Conservation (phyloP, 202 grass and related monocot genomes). For the Panicum virgatum region DNA sequence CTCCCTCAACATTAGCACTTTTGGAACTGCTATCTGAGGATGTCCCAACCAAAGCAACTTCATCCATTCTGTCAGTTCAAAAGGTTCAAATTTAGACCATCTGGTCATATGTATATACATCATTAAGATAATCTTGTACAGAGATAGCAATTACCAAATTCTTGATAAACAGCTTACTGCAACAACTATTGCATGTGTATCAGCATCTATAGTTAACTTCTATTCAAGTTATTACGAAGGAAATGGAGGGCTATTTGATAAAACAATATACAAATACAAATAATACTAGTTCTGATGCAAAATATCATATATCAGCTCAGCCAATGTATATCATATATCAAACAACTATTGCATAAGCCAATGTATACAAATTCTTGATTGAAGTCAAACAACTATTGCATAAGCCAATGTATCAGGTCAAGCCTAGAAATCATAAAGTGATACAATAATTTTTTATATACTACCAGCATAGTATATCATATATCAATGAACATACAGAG, state of each 20-base stretch:
- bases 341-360: conserved; percentile 5
- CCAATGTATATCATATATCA: not conserved
- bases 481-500: not conserved
- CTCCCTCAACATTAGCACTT: conserved; percentile 79
- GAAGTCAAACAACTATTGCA: conserved; percentile 15
- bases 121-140: conserved; percentile 25
- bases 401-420: not conserved
- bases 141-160: conserved; percentile 12
- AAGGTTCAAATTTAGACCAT: conserved; percentile 33
- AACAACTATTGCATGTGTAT: not conserved
- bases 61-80: conserved; percentile 79
- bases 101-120: conserved; percentile 20
- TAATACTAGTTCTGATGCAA: not conserved
- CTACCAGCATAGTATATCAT: conserved; percentile 5
- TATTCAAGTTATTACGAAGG: conserved; percentile 28
- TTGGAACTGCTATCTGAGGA: conserved; percentile 78
- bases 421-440: not conserved
- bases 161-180: not conserved
- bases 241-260: conserved; percentile 1
- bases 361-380: too few relatives aligned
- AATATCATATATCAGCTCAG: not conserved
- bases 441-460: not conserved
- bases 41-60: conserved; percentile 74
- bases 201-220: not conserved
- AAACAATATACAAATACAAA: conserved; percentile 22